Evolutionary conservation across 176 grass and related monocot species (phyloP), one percentile per base, ranked within the genome.

Genomic region (Oryza australiensis): DNA sequence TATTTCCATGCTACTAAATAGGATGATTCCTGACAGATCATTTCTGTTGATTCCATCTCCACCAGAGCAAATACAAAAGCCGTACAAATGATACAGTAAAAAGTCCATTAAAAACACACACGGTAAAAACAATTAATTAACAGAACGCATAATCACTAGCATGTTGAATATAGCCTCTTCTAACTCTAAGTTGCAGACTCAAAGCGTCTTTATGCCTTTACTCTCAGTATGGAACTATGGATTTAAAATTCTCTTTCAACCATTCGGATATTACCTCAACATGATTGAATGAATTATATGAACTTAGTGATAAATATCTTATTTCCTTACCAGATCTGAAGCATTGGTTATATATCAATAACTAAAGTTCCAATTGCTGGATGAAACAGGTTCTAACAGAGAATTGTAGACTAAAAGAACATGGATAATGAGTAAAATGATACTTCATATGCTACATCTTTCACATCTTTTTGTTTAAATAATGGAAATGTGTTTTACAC

Each of bases 181-280:
- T n/a, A 75, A 38, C 75, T 41, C 40, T 37, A 46, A 46, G 13
- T 46, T 3, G 43, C 20, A 66, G 3, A 66, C 6, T 2, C 37
- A 30, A 33, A 74, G 18, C 41, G 18, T 9, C 72, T 40, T 66
- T 30, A 75, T 75, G 62, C 9, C 13, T 57, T 53, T 57, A 48
- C 26, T 59, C 32, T 70, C 28, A 34, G 20, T 13, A 37, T 80
- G 22, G 46, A 49, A 32, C 32, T 32, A 32, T 32, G 32, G 32
- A 32, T 71, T 66, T 40, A 23, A 63, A 8, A 26, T 48, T 66
- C 9, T 29, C 34, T 29, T 71, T 82, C 34, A 63, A 20, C 26
- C 49, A 10, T 73, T 82, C 14, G 45, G 57, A 65, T 38, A 69
- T 53, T 74, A 43, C 24, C 24, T 78, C 37, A 65, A 33, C 22